Base-by-base conservation (phyloP, 1,284 basidiomycete genomes). In the Boletus sp. region DNA sequence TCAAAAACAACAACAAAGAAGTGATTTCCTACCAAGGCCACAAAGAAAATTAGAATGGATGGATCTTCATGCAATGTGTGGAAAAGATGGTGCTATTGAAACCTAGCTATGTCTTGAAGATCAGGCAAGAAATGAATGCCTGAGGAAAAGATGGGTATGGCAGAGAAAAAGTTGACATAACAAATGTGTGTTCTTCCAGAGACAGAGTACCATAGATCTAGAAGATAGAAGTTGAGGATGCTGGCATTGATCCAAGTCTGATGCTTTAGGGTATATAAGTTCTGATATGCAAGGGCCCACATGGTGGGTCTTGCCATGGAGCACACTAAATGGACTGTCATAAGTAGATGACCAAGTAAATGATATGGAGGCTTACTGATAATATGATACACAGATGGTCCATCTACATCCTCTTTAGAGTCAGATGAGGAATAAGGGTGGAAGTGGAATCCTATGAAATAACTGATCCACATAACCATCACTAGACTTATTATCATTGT, bases 241-340 rank as follows among this genome's bases (percentile, higher is more conserved):
- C 10, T 41, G 7, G 33, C 48, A 38, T 50, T 17, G 0, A 46
- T 41, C 48, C 48, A 50, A 2, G 20, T 41, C 2, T 41, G 6
- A 38, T 47, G 6, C 13, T 30, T 46, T 4, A 50, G 23, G 4
- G 39, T 50, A 2, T n/a, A 5, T 2, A 46, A 5, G 5, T 40
- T 50, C 3, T 50, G 17, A 25, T 50, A 50, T 20, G 44, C 34
- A 9, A 22, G 13, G 8, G 22, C 48, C 33, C 39, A 50, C 2
- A 41, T n/a, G 14, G 43, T 46, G 3, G 38, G 38, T 17, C 48
- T 33, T 20, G 43, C 38, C 38, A 50, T 50, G 9, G 13, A 30
- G 14, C 44, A 50, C 39, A 50, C 40, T 43, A 46, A 2, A 17
- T 16, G 14, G n/a, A 8, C 13, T 6, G n/a, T 0, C 6, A 30